Conservation (phyloP, 805 yeast species). For the Helenozyma rhizophorensis region DNA sequence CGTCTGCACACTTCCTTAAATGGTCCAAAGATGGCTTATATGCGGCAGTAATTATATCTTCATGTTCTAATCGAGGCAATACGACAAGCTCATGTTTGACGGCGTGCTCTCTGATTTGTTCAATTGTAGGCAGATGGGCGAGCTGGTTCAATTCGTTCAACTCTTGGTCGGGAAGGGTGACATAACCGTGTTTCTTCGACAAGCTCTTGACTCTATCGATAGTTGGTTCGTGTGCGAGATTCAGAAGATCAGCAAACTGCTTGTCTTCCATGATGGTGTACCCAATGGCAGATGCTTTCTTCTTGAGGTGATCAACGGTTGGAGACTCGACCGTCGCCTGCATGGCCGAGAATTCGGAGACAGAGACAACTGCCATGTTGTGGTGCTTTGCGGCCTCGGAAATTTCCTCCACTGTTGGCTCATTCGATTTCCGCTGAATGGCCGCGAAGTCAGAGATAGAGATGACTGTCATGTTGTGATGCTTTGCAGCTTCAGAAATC, state of each 20-base stretch:
- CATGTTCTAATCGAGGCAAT: slow-evolving; percentile 11
- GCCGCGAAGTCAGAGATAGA: slow-evolving; percentile 1
- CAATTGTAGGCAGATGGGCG: slow-evolving; percentile 15
- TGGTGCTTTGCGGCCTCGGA: slow-evolving; percentile 2
- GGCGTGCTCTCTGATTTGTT: slow-evolving; percentile 15
- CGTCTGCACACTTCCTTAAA: slow-evolving; percentile 12
- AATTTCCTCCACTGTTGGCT: slow-evolving; percentile 15
- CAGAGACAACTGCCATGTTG: slow-evolving; percentile 3
- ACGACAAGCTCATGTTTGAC: slow-evolving; percentile 12
- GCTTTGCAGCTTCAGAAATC: slow-evolving; percentile 4
- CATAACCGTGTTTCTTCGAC: slow-evolving; percentile 8
- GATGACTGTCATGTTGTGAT: slow-evolving; percentile 1
- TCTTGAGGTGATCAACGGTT: slow-evolving; percentile 5
- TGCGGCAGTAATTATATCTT: slow-evolving; percentile 2
- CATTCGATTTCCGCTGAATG: slow-evolving; percentile 5
- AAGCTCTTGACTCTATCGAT: slow-evolving; percentile 11
- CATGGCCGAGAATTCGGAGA: too few relatives aligned
- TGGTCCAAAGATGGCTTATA: slow-evolving; percentile 17
- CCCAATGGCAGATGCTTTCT: slow-evolving; percentile 7
- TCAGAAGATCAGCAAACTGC: slow-evolving; percentile 4
- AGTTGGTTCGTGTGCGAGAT: slow-evolving; percentile 7
- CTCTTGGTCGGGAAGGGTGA: slow-evolving; percentile 3
- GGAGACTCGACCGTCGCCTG: slow-evolving; percentile 5
- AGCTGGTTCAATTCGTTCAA: slow-evolving; percentile 5
- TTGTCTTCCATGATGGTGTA: slow-evolving; percentile 3